Conservation (phyloP, 2,329 filamentous ascomycete species). For the Dendrostoma leiphaemia region DNA sequence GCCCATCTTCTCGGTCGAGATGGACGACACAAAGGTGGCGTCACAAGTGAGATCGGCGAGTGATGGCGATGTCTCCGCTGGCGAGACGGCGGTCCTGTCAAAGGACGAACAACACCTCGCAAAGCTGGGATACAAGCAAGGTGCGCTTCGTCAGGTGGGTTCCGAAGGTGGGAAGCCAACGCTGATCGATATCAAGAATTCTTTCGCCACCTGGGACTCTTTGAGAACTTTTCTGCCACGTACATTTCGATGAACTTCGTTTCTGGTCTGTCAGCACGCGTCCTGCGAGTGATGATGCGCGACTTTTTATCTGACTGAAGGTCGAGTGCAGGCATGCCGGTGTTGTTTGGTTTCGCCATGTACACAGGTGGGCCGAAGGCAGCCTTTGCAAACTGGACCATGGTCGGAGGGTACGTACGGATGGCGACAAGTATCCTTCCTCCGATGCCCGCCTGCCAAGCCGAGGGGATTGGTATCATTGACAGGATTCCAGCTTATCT, state of each 20-base stretch:
- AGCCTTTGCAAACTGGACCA: conserved; percentile 38
- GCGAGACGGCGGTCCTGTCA: conserved; percentile 15
- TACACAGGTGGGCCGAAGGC: conserved; percentile 36
- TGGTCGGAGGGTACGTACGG: conserved; percentile 30
- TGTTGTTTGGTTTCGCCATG: conserved; percentile 37
- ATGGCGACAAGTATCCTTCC: background rate
- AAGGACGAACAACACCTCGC: conserved; percentile 32
- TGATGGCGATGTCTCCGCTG: conserved; percentile 9
- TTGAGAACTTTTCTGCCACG: conserved; percentile 36
- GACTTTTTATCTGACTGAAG: background rate
- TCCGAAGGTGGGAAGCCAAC: too few species aligned
- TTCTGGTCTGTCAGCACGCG: background rate
- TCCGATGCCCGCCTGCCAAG: background rate
- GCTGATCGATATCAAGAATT: conserved; percentile 25
- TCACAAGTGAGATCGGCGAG: background rate
- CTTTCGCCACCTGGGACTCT: conserved; percentile 32
- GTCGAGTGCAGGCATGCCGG: conserved; percentile 31
- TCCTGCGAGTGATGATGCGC: background rate
- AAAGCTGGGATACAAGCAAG: conserved; percentile 32
- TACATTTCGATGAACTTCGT: conserved; percentile 38
- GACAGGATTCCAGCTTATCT: conserved; percentile 21
- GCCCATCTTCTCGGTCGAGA: too few species aligned
- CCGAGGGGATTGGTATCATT: background rate
- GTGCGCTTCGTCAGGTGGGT: background rate
- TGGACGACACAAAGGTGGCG: conserved; percentile 3